Evolutionary conservation across 1,284 basidiomycete genomes (phyloP).

Genomic region (Amylostereum chailletii): DNA sequence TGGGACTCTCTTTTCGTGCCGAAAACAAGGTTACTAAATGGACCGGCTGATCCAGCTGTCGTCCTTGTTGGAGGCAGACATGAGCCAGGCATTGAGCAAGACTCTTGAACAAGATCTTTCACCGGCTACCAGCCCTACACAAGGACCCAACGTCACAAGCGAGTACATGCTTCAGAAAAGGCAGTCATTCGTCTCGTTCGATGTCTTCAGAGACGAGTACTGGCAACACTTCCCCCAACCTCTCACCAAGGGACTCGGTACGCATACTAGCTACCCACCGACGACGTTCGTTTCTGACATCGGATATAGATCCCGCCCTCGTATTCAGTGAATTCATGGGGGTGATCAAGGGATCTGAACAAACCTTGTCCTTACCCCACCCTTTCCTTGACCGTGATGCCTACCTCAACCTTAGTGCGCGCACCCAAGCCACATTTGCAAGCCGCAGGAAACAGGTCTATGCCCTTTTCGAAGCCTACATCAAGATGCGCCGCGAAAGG

Average conservation of each 20-base stretch:
- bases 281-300: neutral
- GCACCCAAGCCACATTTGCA: slow-evolving; percentile 48
- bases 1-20: slow-evolving; percentile 18
- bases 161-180: slow-evolving; percentile 20
- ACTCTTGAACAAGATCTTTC: neutral
- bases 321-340: slow-evolving; percentile 68
- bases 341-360: slow-evolving; percentile 61
- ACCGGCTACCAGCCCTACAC: neutral
- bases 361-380: slow-evolving; percentile 24
- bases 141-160: slow-evolving; percentile 3
- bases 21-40: neutral
- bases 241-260: slow-evolving; percentile 49
- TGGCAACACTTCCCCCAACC: slow-evolving; percentile 57
- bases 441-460: slow-evolving; percentile 41
- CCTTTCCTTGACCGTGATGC: slow-evolving; percentile 33
- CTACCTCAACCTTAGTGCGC: slow-evolving; percentile 40
- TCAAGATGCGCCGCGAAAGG: slow-evolving; percentile 32
- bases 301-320: slow-evolving; percentile 43
- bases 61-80: slow-evolving; percentile 24
- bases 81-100: neutral
- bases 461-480: slow-evolving; percentile 46
- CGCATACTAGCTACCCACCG: slow-evolving; percentile 4
- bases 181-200: slow-evolving; percentile 34
- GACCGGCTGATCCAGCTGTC: slow-evolving; percentile 2
- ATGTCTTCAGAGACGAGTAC: slow-evolving; percentile 42